phyloP scores from a whole-genome alignment of 2,329 filamentous ascomycete genomes.

The Colletotrichum magnum region DNA sequence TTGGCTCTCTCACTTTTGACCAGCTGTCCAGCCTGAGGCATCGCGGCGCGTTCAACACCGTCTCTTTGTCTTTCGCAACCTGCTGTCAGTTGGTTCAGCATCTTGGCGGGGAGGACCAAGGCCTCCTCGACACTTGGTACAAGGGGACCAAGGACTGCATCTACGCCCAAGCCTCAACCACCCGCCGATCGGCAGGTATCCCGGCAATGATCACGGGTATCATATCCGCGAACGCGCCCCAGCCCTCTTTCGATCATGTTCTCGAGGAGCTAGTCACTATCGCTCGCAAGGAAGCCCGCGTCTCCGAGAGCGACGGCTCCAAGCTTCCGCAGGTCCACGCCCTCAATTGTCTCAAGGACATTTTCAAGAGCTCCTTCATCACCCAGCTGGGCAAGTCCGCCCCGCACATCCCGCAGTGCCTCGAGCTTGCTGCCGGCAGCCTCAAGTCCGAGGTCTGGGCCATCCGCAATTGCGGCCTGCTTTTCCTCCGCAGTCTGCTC shows the following conservation, averaged over 20 bases:
- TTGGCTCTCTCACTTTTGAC: conserved; percentile 83
- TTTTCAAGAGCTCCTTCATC: conserved; percentile 87
- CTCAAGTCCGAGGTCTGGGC: conserved; percentile 91
- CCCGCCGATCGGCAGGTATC: conserved; percentile 91
- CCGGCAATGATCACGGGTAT: conserved; percentile 89
- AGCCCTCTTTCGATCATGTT: conserved; percentile 74
- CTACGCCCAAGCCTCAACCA: conserved; percentile 82
- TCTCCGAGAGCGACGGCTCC: conserved; percentile 71
- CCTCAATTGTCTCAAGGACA: conserved; percentile 92
- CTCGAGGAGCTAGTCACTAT: conserved; percentile 75
- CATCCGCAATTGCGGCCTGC: conserved; percentile 91
- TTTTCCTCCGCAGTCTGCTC: conserved; percentile 89
- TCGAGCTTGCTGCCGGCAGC: conserved; percentile 85
- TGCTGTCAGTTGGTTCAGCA: conserved; percentile 79
- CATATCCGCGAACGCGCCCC: conserved; percentile 73
- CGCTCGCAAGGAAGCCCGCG: conserved; percentile 65
- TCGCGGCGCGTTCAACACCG: conserved; percentile 92
- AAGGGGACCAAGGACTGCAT: conserved; percentile 79
- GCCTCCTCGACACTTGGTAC: conserved; percentile 79
- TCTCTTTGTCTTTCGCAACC: conserved; percentile 86
- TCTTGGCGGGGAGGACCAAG: conserved; percentile 53
- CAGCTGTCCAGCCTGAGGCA: conserved; percentile 89
- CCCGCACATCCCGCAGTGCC: conserved; percentile 77
- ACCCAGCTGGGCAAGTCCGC: conserved; percentile 82
- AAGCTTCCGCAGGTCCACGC: conserved; percentile 94